These are phyloP conservation scores for Aspergillus kassunensis DNA, from an alignment of 495 filamentous ascomycete genomes.

Conservation along the genomic window DNA sequence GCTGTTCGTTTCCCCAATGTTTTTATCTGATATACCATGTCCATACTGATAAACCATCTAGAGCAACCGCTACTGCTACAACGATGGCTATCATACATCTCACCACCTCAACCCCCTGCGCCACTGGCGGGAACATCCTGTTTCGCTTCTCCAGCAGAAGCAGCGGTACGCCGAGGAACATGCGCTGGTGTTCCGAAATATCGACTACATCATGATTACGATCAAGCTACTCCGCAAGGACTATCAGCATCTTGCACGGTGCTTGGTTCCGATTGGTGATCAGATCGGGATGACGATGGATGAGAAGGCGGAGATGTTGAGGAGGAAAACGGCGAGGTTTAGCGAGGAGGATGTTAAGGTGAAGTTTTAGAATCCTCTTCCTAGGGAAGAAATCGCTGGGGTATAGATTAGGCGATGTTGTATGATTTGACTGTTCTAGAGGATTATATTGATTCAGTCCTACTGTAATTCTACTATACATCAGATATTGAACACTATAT, in stretches of 20 bases:
- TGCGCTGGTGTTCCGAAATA: constrained; percentile 66
- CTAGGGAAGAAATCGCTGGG: no score
- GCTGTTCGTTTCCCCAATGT: constrained; percentile 52
- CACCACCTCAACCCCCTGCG: constrained; percentile 70
- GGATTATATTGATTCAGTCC: no score
- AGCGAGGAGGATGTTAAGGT: neutral
- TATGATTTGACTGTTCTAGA: no score
- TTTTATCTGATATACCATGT: neutral
- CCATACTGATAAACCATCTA: constrained; percentile 20
- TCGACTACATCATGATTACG: constrained; percentile 69
- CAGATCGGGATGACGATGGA: constrained; percentile 59
- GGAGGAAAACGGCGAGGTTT: constrained; percentile 57
- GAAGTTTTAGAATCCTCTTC: no score
- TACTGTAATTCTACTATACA: no score
- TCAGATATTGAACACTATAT: no score
- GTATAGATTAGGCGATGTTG: no score
- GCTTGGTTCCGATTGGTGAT: constrained; percentile 65
- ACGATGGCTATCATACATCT: constrained; percentile 75
- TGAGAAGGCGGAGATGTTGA: constrained; percentile 59
- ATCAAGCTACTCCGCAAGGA: constrained; percentile 56
- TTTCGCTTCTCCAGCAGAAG: constrained; percentile 61
- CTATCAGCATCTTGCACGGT: constrained; percentile 57
- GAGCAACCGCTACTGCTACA: constrained; percentile 72
- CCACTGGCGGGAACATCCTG: constrained; percentile 71
- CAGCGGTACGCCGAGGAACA: constrained; percentile 52